phyloP scores from a whole-genome alignment of 1,284 basidiomycete species.

The Puccinia novopanici region DNA sequence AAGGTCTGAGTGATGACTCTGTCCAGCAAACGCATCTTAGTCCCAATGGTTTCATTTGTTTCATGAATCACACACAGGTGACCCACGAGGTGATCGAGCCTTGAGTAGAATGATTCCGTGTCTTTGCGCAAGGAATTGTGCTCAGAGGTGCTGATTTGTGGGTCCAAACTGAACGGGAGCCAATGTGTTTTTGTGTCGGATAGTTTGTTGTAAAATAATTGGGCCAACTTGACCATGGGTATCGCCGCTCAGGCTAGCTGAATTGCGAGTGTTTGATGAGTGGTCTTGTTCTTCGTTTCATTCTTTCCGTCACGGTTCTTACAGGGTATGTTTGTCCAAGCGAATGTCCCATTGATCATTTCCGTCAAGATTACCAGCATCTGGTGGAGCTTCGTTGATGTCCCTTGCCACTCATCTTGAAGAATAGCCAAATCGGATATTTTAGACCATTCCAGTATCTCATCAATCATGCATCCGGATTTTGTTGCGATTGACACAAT shows the following conservation, averaged over 20 bases:
- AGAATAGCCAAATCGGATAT: background rate
- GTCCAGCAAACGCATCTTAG: background rate
- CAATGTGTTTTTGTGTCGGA: background rate
- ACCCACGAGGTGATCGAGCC: background rate
- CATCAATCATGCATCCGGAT: background rate
- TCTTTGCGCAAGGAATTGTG: background rate
- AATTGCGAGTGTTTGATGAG: background rate
- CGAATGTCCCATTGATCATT: background rate
- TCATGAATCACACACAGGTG: background rate
- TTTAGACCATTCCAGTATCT: background rate
- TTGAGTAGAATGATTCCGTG: background rate
- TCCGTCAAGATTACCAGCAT: background rate
- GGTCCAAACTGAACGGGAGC: background rate
- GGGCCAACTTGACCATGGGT: background rate
- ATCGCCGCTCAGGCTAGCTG: background rate
- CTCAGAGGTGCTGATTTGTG: background rate
- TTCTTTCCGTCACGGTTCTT: background rate
- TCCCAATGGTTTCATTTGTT: background rate
- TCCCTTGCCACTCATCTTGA: background rate
- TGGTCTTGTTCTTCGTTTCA: background rate
- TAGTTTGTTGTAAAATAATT: constrained; percentile 1
- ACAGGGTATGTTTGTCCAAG: background rate
- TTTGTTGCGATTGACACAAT: background rate
- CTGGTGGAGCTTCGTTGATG: background rate
- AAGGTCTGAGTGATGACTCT: too few relatives aligned